Conservation (phyloP, 2,329 filamentous ascomycete genomes). For the Fusarium irregulare region DNA sequence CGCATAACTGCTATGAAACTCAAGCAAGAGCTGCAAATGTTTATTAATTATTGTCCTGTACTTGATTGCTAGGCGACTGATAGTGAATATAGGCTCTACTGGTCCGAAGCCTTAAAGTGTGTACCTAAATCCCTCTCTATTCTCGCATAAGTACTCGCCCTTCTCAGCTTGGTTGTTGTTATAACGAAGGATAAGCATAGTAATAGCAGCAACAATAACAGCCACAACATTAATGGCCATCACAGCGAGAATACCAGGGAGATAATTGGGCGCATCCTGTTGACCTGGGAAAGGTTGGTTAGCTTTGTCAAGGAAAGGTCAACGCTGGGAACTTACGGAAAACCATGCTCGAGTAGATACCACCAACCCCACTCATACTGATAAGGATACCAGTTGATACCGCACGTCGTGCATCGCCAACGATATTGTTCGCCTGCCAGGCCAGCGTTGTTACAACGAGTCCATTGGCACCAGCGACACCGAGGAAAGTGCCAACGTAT, state of each 20-base stretch:
- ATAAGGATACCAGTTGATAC: conserved; percentile 31
- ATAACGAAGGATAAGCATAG: conserved; percentile 19
- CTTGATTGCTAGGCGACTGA: fast-evolving
- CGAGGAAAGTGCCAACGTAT: conserved; percentile 25
- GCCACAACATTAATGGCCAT: conserved; percentile 28
- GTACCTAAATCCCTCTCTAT: conserved; percentile 19
- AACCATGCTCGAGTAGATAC: conserved; percentile 34
- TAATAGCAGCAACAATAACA: conserved; percentile 5
- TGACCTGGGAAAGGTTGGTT: not conserved
- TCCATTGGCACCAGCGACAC: conserved; percentile 24
- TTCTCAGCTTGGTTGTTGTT: conserved; percentile 5
- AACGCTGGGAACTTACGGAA: conserved; percentile 16
- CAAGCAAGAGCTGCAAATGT: not conserved
- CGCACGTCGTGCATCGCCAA: conserved; percentile 20
- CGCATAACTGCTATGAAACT: no score
- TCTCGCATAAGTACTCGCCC: not conserved
- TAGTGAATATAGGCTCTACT: fast-evolving
- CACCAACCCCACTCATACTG: conserved; percentile 29
- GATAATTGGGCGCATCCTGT: conserved; percentile 30
- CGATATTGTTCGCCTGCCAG: conserved; percentile 34
- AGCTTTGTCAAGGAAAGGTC: fast-evolving
- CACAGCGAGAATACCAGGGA: conserved; percentile 20
- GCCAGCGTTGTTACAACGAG: conserved; percentile 18
- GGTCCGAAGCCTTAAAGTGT: not conserved
- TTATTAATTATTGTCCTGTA: fast-evolving